These are phyloP conservation scores for Ceratocystiopsis minuta DNA, from an alignment of 2,329 filamentous ascomycete species.

Conservation along the genomic window DNA sequence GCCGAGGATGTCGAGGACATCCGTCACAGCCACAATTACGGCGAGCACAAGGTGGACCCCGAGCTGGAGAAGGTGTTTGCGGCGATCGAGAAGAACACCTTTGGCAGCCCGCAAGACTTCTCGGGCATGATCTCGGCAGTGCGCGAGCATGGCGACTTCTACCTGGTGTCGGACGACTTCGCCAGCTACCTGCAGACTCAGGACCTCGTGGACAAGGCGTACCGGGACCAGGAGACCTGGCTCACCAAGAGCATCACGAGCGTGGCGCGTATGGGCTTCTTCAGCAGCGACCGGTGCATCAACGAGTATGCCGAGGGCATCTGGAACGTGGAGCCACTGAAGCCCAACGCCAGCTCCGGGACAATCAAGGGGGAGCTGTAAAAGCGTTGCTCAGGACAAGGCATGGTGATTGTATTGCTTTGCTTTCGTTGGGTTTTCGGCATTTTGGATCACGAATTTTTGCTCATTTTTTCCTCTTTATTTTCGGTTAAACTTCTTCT, in stretches of 20 bases:
- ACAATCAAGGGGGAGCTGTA: constrained; percentile 6
- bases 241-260: constrained; percentile 74
- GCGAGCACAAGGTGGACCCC: constrained; percentile 57
- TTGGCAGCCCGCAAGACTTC: constrained; percentile 66
- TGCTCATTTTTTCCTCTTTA: too few relatives aligned
- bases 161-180: constrained; percentile 95
- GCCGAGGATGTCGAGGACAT: constrained; percentile 94
- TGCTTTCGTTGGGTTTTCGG: too few relatives aligned
- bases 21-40: constrained; percentile 76
- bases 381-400: background rate
- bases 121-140: constrained; percentile 70
- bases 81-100: constrained; percentile 60
- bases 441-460: too few relatives aligned
- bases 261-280: constrained; percentile 93
- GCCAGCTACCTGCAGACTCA: constrained; percentile 87
- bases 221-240: constrained; percentile 86
- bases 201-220: constrained; percentile 75
- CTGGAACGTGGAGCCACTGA: constrained; percentile 84
- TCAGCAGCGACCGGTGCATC: constrained; percentile 86
- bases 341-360: constrained; percentile 18
- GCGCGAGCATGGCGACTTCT: constrained; percentile 88
- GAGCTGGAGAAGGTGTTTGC: constrained; percentile 68
- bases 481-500: too few relatives aligned
- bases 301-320: constrained; percentile 94
- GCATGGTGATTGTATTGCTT: too few relatives aligned